Evolutionary conservation across 1,284 basidiomycete genomes (phyloP).

Genomic region (Microbotryum saponariae): DNA sequence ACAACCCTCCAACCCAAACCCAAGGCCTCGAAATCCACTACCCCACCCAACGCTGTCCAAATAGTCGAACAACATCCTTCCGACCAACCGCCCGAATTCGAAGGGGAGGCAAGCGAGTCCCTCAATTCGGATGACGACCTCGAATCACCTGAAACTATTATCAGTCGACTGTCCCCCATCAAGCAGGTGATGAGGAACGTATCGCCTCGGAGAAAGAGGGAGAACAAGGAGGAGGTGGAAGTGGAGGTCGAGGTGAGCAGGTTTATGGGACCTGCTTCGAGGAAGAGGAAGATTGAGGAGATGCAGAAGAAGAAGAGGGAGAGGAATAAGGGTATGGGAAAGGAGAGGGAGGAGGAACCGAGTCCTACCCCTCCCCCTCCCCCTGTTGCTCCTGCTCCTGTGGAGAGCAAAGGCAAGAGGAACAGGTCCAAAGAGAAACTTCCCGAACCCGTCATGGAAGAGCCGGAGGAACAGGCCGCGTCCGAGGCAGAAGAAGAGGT

Average conservation of each 20-base stretch:
- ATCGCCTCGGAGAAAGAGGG: slow-evolving; percentile 67
- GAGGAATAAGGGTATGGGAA: slow-evolving; percentile 30
- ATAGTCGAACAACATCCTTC: too few species aligned
- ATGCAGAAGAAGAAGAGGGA: slow-evolving; percentile 58
- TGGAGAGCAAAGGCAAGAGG: too few species aligned
- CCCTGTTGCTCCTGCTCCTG: too few species aligned
- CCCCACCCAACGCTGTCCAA: too few species aligned
- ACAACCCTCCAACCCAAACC: too few species aligned
- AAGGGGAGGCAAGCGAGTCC: background rate
- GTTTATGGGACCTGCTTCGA: slow-evolving; percentile 36
- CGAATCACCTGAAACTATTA: background rate
- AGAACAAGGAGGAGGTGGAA: slow-evolving; percentile 81
- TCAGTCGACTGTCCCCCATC: slow-evolving; percentile 47
- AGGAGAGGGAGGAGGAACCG: slow-evolving; percentile 48
- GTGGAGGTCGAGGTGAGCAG: slow-evolving; percentile 75
- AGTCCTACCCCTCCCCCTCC: too few species aligned
- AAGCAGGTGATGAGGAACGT: slow-evolving; percentile 55
- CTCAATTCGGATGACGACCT: background rate
- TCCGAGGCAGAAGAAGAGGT: slow-evolving; percentile 10
- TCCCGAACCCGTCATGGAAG: too few species aligned
- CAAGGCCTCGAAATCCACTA: too few species aligned
- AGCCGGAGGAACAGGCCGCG: background rate
- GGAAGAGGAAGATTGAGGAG: slow-evolving; percentile 34
- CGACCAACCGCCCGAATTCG: too few species aligned
- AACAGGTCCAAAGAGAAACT: too few species aligned